These are phyloP conservation scores for Vigna reflexopilosa DNA, from an alignment of 306 rosid genomes.

Conservation along the genomic window DNA sequence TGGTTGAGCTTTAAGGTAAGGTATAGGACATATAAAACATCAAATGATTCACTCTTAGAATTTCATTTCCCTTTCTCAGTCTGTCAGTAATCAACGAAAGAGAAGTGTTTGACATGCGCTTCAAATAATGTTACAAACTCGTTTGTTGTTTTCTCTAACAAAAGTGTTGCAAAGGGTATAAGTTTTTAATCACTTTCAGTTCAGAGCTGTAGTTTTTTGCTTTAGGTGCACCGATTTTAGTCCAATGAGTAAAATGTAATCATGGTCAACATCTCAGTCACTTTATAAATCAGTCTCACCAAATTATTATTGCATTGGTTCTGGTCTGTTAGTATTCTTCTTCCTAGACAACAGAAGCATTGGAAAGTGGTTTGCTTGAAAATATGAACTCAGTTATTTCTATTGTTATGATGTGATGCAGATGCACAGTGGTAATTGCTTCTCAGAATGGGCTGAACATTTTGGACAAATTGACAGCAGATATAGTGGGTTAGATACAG, in stretches of 20 bases:
- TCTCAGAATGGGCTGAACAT: conserved; percentile 50
- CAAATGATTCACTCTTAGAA: not conserved
- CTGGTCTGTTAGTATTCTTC: not conserved
- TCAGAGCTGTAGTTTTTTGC: not conserved
- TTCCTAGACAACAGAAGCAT: not conserved
- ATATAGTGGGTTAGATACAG: conserved; percentile 46
- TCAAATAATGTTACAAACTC: not conserved
- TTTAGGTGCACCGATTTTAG: not conserved
- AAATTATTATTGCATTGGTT: conserved; percentile 10
- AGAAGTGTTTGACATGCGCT: conserved; percentile 3
- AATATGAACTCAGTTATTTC: not conserved
- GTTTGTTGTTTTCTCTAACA: not conserved
- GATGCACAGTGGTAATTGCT: conserved; percentile 60
- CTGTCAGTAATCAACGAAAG: not conserved
- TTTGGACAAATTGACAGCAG: conserved; percentile 54
- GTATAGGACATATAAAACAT: not conserved
- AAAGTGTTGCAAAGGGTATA: not conserved
- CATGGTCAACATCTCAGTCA: conserved; percentile 15
- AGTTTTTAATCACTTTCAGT: not conserved
- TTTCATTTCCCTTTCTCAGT: not conserved
- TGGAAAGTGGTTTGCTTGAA: conserved; percentile 12
- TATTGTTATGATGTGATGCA: conserved; percentile 28
- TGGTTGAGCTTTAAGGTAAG: conserved; percentile 1
- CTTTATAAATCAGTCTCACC: not conserved
- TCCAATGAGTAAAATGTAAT: not conserved